Base-by-base conservation (phyloP, 495 filamentous ascomycete species). In the Penicillium canariense region DNA sequence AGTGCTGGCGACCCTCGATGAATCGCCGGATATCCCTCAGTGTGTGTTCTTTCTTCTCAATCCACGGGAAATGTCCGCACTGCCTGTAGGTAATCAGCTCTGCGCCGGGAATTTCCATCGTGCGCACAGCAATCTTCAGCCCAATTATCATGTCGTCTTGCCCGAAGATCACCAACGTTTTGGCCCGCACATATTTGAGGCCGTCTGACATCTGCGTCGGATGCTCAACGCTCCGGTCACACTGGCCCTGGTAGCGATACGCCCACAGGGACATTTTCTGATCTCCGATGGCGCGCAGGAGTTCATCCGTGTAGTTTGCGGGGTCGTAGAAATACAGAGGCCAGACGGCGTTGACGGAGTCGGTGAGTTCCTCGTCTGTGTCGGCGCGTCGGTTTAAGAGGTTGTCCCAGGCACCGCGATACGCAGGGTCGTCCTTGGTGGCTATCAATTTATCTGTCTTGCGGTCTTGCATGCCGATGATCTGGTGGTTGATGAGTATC, bases 61-160 rank as follows among this genome's bases (percentile, higher is more conserved):
- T 64, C 54, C 61, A 61, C 14, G 60, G 60, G 20, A 64, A 61
- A 61, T 66, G 63, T 1, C 63, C 63, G 50, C 60, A 63, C 8
- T 48, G 45, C n/a, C 56, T 48, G 43, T 58, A 63, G 26, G 50
- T 39, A n/a, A 60, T 35, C 12, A 60, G 2, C 28, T 22, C 31
- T 0, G 49, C 36, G 17, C 31, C 46, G 3, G 31, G 14, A 26
- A 65, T 65, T 30, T 51, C 31, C n/a, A 20, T 26, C 20, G 55
- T 54, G 18, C 39, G 35, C 20, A 47, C 28, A 20, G 48, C 54
- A 52, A 62, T 60, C 20, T 39, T 42, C 36, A 51, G 6, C 17
- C 59, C 56, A 47, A 57, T 60, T 8, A 60, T 55, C 59, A 55
- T 38, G 48, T 66, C 62, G 2, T 58, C 50, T 9, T 35, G 15